Conservation (phyloP, 257 asterid genomes). For the Penstemon barbatus region DNA sequence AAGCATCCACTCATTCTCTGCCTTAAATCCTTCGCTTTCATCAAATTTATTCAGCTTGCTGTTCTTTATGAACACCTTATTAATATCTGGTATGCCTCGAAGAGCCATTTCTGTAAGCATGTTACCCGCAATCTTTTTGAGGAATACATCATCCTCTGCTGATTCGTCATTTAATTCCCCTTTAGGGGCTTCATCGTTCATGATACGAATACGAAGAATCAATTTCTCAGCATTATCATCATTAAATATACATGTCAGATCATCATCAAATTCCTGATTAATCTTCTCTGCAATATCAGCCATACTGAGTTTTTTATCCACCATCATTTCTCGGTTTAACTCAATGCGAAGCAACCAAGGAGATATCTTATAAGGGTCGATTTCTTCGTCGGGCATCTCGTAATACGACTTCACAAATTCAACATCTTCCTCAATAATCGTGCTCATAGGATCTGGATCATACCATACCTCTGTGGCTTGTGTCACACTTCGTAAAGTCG, state of each 20-base stretch:
- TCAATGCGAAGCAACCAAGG: constrained; percentile 99
- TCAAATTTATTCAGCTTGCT: constrained; percentile 74
- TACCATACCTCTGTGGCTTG: constrained; percentile 99
- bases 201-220: constrained; percentile 96
- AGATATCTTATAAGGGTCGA: constrained; percentile 92
- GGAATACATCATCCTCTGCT: constrained; percentile 97
- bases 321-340: constrained; percentile 98
- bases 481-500: constrained; percentile 92
- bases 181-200: constrained; percentile 98
- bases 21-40: constrained; percentile 76
- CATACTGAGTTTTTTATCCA: constrained; percentile 98
- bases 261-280: constrained; percentile 87
- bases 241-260: constrained; percentile 86
- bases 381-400: constrained; percentile 99
- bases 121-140: constrained; percentile 94
- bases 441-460: constrained; percentile 94
- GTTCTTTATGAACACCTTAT: constrained; percentile 92
- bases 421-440: constrained; percentile 85
- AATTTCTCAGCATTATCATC: constrained; percentile 97
- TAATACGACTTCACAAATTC: constrained; percentile 93
- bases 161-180: constrained; percentile 85
- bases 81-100: constrained; percentile 96
- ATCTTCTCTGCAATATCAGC: constrained; percentile 99
- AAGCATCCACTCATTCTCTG: constrained; percentile 96
- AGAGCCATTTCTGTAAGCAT: constrained; percentile 99